Evolutionary conservation across 768 basidiomycete species (phyloP), one percentile per base, ranked within the genome.

Genomic region (Leucocoprinus birnbaumii): DNA sequence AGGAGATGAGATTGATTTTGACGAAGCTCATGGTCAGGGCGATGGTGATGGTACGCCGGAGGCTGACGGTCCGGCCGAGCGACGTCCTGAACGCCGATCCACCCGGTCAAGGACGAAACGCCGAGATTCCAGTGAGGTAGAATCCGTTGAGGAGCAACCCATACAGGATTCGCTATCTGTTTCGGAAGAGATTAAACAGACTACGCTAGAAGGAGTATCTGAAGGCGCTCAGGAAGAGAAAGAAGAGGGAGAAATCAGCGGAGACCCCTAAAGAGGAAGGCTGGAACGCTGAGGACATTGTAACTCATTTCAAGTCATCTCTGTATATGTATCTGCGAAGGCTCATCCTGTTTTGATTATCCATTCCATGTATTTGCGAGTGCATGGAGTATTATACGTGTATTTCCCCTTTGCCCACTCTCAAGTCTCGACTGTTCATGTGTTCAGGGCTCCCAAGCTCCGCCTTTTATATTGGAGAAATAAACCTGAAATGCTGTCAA

Each of bases 41-140:
- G 51, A 53, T 3, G 46, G 37, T 22, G 53, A 55, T 48, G 53
- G 25, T 25, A 37, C 44, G 18, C 45, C 46, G 46, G 53, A 48
- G 34, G 47, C 27, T 10, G 53, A 48, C 53, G 53, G 43, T 8
- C 44, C 44, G 53, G 53, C 21, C 3, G 53, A 54, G 24, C 53
- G 37, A 1, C 53, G 53, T 21, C 37, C 53, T 4, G 53, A 55
- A 18, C 53, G 53, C 37, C 53, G 46, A n/a, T 55, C 53, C 31
- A 55, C 53, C 16, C 45, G 53, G 45, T 55, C 53, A 4, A 45
- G 53, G 2, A 19, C 37, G 19, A 47, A 47, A 34, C 53, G 18
- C 22, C 38, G 53, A 21, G 45, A 38, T 10, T 55, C 53, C 10
- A 55, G 53, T 25, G 53, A 55, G 13, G 21, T 31, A 18, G 53